Conservation (phyloP, 2,329 filamentous ascomycete species). For the Cadophora gregata region DNA sequence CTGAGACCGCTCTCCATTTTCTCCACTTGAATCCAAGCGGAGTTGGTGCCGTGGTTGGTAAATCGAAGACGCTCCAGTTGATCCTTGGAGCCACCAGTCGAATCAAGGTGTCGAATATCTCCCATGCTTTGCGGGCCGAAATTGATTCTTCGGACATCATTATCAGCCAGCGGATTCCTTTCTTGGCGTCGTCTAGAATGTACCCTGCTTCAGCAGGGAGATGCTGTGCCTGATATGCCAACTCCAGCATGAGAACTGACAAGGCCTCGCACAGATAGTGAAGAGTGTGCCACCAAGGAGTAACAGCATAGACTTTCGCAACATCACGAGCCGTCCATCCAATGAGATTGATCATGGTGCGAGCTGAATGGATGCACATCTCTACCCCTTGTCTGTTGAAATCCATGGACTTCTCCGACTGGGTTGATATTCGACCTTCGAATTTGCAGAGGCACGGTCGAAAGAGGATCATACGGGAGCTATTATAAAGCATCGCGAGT, state of each 20-base stretch:
- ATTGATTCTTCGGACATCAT: slow-evolving; percentile 35
- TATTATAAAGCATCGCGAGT: slow-evolving; percentile 35
- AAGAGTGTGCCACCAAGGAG: slow-evolving; percentile 37
- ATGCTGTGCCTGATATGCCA: slow-evolving; percentile 38
- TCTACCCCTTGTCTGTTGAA: slow-evolving; percentile 35
- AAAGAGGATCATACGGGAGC: slow-evolving; percentile 39
- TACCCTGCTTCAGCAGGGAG: slow-evolving; percentile 31
- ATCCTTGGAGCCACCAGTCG: slow-evolving; percentile 34
- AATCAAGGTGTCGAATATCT: slow-evolving; percentile 38
- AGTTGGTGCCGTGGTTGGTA: slow-evolving; percentile 34
- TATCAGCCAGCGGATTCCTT: slow-evolving; percentile 35
- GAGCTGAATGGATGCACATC: slow-evolving; percentile 35
- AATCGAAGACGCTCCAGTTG: slow-evolving; percentile 27
- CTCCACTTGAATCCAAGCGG: slow-evolving; percentile 33
- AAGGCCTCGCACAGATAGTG: slow-evolving; percentile 40
- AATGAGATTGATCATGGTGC: slow-evolving; percentile 34
- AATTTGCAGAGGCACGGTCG: slow-evolving; percentile 40
- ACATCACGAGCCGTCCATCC: slow-evolving; percentile 20
- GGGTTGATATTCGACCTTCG: slow-evolving; percentile 30
- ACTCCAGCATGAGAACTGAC: slow-evolving; percentile 38
- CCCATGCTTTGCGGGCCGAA: slow-evolving; percentile 40
- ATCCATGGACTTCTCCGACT: slow-evolving; percentile 26
- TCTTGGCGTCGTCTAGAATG: slow-evolving; percentile 38
- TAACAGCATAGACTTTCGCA: slow-evolving; percentile 32
- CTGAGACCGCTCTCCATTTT: slow-evolving; percentile 10